Percentiles rank a stretch among this genome's conserved stretches.
phyloP scores from a whole-genome alignment of 495 filamentous ascomycete genomes.

The Parmelia sp. region DNA sequence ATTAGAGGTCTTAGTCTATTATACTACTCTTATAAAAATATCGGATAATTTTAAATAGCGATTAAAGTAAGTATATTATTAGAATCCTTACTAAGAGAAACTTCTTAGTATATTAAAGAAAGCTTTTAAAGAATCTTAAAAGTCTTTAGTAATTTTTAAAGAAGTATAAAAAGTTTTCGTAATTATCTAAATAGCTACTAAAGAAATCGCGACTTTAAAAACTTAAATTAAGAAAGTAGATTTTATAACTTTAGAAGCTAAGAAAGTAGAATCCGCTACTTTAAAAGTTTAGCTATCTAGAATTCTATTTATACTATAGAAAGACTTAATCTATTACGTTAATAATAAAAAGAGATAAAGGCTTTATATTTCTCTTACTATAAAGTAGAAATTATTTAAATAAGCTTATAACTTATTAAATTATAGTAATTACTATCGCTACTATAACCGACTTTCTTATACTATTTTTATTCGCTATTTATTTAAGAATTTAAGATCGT shows the following conservation, averaged over 20 bases:
- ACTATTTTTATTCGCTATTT: slow-evolving; percentile 11
- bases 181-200: no score
- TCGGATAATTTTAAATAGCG: neutral
- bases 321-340: neutral
- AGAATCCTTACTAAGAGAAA: neutral
- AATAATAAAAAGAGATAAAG: neutral
- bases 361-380: neutral
- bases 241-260: no score
- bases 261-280: no score
- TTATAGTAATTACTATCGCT: neutral
- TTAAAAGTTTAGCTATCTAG: no score
- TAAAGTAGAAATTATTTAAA: neutral
- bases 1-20: neutral
- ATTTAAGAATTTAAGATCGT: neutral
- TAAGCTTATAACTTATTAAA: neutral
- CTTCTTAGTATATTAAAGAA: neutral
- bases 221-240: no score
- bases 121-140: no score
- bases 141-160: no score
- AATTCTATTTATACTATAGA: no score
- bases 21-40: neutral
- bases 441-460: neutral
- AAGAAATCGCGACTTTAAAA: no score
- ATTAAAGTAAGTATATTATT: neutral
- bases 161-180: no score